Percentiles rank a stretch among this genome's conserved stretches.
Evolutionary conservation across 1,284 basidiomycete species (phyloP).

Genomic region (Omphalotus olearius): DNA sequence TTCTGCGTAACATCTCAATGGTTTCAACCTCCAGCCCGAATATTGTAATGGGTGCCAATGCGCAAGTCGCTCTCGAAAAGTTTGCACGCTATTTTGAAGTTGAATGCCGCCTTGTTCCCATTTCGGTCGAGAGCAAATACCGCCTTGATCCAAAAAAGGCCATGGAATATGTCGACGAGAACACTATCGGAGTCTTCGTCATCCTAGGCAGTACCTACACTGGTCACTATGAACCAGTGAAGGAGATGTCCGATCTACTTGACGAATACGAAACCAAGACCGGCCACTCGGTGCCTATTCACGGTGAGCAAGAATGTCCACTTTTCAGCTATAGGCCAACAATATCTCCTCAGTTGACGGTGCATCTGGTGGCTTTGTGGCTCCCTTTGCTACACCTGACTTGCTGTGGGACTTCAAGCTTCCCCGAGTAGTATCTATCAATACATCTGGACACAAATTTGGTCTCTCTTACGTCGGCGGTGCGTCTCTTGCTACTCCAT

Average conservation of each 20-base stretch:
- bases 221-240: conserved; percentile 89
- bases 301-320: conserved; percentile 41
- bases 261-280: conserved; percentile 86
- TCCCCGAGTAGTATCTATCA: conserved; percentile 86
- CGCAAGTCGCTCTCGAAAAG: conserved; percentile 86
- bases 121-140: conserved; percentile 75
- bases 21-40: conserved; percentile 42
- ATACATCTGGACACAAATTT: conserved; percentile 88
- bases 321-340: conserved; percentile 10
- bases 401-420: conserved; percentile 85
- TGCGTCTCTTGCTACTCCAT: conserved; percentile 67
- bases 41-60: conserved; percentile 79
- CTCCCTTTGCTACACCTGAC: conserved; percentile 79
- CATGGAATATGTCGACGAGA: conserved; percentile 89
- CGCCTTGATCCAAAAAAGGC: conserved; percentile 81
- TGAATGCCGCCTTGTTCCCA: conserved; percentile 78
- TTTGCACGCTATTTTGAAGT: conserved; percentile 93
- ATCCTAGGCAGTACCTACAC: conserved; percentile 74
- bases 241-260: conserved; percentile 80
- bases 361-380: conserved; percentile 81
- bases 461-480: conserved; percentile 86
- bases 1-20: background rate
- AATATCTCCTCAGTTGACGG: conserved; percentile 52
- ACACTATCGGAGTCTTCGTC: conserved; percentile 82
- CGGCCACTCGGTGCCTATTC: conserved; percentile 79